phyloP scores from a whole-genome alignment of 768 basidiomycete species.

The Russula earlei region DNA sequence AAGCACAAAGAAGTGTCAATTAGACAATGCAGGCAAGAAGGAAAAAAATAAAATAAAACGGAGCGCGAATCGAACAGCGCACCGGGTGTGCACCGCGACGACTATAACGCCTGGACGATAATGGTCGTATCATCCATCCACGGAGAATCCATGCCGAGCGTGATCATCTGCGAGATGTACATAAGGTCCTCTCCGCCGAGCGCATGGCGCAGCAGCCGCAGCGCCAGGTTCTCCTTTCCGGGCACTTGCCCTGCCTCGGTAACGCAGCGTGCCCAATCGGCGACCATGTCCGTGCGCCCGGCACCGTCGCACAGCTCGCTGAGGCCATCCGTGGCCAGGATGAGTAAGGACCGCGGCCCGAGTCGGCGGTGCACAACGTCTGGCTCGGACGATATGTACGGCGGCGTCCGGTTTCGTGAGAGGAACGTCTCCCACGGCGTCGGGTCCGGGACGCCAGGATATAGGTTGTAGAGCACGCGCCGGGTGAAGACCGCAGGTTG shows the following conservation, averaged over 20 bases:
- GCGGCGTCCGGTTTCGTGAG: slow-evolving; percentile 36
- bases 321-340: slow-evolving; percentile 41
- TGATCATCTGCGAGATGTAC: slow-evolving; percentile 35
- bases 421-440: slow-evolving; percentile 24
- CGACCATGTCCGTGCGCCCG: slow-evolving; percentile 26
- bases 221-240: slow-evolving; percentile 29
- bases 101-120: slow-evolving; percentile 31
- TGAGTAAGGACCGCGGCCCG: slow-evolving; percentile 25
- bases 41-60: too few species aligned
- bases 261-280: slow-evolving; percentile 30
- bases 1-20: too few species aligned
- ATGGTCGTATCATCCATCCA: slow-evolving; percentile 47
- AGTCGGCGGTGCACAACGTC: slow-evolving; percentile 33
- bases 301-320: slow-evolving; percentile 32
- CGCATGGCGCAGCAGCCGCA: slow-evolving; percentile 33
- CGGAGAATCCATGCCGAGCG: slow-evolving; percentile 39
- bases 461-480: slow-evolving; percentile 28
- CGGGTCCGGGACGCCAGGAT: slow-evolving; percentile 28
- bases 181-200: slow-evolving; percentile 35
- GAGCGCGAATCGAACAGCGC: too few species aligned
- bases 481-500: slow-evolving; percentile 28
- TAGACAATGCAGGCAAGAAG: too few species aligned
- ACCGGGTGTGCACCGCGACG: too few species aligned
- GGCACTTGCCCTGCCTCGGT: slow-evolving; percentile 19
- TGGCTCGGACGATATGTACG: slow-evolving; percentile 35